phyloP scores from a whole-genome alignment of 352 stramenopile genomes.

The Phytophthora litchii region DNA sequence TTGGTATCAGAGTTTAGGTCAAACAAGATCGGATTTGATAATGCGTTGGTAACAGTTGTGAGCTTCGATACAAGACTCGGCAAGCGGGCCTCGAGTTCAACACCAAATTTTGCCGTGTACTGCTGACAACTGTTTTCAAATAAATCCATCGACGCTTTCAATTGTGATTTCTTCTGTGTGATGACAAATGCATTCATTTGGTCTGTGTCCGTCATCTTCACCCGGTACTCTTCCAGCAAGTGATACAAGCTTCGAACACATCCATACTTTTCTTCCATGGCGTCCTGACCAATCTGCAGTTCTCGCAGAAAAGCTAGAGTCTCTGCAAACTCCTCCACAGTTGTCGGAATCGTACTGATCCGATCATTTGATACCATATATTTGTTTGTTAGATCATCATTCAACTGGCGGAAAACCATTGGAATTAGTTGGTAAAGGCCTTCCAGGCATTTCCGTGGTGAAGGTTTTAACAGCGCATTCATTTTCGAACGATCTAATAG shows the following conservation, averaged over 20 bases:
- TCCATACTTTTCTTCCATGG: slow-evolving; percentile 61
- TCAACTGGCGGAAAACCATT: slow-evolving; percentile 63
- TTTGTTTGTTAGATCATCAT: slow-evolving; percentile 59
- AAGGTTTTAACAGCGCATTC: slow-evolving; percentile 69
- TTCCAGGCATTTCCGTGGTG: slow-evolving; percentile 64
- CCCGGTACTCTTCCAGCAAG: slow-evolving; percentile 70
- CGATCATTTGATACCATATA: slow-evolving; percentile 62
- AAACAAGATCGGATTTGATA: slow-evolving; percentile 52
- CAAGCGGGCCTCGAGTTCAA: slow-evolving; percentile 70
- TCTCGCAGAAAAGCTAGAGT: slow-evolving; percentile 61
- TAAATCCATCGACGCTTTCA: slow-evolving; percentile 78
- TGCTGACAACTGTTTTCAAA: slow-evolving; percentile 75
- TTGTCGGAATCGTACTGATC: slow-evolving; percentile 72
- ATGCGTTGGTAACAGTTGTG: slow-evolving; percentile 31
- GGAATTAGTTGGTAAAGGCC: slow-evolving; percentile 63
- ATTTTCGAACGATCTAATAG: slow-evolving; percentile 64
- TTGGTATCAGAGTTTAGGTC: slow-evolving; percentile 51
- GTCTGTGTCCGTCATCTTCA: slow-evolving; percentile 71
- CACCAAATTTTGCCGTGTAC: slow-evolving; percentile 77
- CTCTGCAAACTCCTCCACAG: slow-evolving; percentile 74
- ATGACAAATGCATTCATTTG: slow-evolving; percentile 80
- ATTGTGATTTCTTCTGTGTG: slow-evolving; percentile 72
- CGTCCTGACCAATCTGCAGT: slow-evolving; percentile 51
- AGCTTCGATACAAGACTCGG: slow-evolving; percentile 47
- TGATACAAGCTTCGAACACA: slow-evolving; percentile 62